phyloP scores from a whole-genome alignment of 2,329 filamentous ascomycete species.

The Nigrospora sphaerica region DNA sequence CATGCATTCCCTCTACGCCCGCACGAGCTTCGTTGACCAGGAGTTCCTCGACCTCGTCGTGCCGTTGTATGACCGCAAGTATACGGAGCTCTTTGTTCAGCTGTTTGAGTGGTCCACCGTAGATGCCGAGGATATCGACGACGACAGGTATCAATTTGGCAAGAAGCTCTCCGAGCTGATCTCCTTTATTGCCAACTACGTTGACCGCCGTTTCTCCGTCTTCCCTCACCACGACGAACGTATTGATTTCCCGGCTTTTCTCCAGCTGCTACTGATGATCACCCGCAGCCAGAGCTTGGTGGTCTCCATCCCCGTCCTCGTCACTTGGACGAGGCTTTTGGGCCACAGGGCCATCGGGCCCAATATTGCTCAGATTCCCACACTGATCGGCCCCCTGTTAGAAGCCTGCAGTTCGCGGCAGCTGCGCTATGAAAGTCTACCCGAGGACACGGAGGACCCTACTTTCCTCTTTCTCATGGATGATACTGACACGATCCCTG shows the following conservation, averaged over 20 bases:
- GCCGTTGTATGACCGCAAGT: constrained; percentile 69
- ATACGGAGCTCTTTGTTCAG: constrained; percentile 62
- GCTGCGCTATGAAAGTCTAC: constrained; percentile 80
- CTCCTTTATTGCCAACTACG: constrained; percentile 75
- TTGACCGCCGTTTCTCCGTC: constrained; percentile 67
- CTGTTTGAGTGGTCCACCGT: constrained; percentile 77
- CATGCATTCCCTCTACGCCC: constrained; percentile 73
- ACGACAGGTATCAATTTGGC: constrained; percentile 83
- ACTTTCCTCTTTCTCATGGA: constrained; percentile 79
- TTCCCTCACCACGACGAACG: constrained; percentile 49
- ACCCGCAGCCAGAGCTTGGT: constrained; percentile 81
- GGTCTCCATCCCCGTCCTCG: constrained; percentile 86
- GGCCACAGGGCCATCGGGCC: constrained; percentile 61
- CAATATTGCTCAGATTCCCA: constrained; percentile 51
- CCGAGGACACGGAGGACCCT: constrained; percentile 72
- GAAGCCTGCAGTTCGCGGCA: constrained; percentile 78
- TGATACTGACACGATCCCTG: constrained; percentile 90
- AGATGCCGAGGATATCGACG: constrained; percentile 76
- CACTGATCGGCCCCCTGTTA: constrained; percentile 66
- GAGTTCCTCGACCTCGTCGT: constrained; percentile 74
- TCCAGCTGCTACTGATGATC: constrained; percentile 72
- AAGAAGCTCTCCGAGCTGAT: constrained; percentile 95
- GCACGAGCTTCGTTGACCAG: constrained; percentile 65
- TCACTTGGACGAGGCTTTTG: constrained; percentile 82
- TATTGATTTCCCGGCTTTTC: constrained; percentile 63